A percentile compares a stretch with the other conserved stretches of the same genome.
Evolutionary conservation across 1,284 basidiomycete species (phyloP).

Genomic region (Cutaneotrichosporon spelunceum): DNA sequence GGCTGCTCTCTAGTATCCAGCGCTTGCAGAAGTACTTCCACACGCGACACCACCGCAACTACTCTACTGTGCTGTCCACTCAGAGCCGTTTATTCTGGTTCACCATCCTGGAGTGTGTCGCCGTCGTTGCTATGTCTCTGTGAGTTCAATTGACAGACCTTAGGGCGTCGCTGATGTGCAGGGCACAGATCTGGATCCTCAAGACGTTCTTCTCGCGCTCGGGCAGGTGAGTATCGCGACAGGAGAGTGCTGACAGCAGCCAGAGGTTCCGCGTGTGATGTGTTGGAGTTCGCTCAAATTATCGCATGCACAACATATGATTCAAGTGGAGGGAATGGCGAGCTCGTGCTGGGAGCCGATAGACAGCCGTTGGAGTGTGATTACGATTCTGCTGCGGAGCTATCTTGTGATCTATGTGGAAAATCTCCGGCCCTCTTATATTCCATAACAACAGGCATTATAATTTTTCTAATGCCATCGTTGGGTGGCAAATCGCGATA

Average conservation of each 20-base stretch:
- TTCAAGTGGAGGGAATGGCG: neutral
- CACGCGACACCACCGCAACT: constrained; percentile 42
- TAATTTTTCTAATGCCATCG: neutral
- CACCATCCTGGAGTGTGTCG: constrained; percentile 70
- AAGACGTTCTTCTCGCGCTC: constrained; percentile 92
- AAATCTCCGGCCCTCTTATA: too few relatives aligned
- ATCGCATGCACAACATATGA: neutral
- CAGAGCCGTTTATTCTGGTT: constrained; percentile 76
- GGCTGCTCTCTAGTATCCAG: constrained; percentile 79
- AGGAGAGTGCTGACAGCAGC: neutral
- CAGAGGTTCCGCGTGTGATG: constrained; percentile 25
- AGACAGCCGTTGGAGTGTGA: too few relatives aligned
- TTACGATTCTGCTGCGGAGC: too few relatives aligned
- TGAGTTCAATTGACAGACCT: constrained; percentile 29
- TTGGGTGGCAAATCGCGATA: constrained; percentile 7
- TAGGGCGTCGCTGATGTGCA: constrained; percentile 41
- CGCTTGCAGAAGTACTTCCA: constrained; percentile 77
- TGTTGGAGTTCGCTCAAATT: constrained; percentile 11
- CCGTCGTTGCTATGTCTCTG: constrained; percentile 72
- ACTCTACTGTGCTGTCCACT: constrained; percentile 43
- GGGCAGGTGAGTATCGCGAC: constrained; percentile 49
- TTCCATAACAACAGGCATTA: neutral
- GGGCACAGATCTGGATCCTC: constrained; percentile 80
- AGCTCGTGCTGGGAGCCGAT: neutral
- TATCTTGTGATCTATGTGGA: too few relatives aligned